These are phyloP conservation scores for Ascochyta rabiei DNA, from an alignment of 2,329 filamentous ascomycete genomes.

Conservation along the genomic window DNA sequence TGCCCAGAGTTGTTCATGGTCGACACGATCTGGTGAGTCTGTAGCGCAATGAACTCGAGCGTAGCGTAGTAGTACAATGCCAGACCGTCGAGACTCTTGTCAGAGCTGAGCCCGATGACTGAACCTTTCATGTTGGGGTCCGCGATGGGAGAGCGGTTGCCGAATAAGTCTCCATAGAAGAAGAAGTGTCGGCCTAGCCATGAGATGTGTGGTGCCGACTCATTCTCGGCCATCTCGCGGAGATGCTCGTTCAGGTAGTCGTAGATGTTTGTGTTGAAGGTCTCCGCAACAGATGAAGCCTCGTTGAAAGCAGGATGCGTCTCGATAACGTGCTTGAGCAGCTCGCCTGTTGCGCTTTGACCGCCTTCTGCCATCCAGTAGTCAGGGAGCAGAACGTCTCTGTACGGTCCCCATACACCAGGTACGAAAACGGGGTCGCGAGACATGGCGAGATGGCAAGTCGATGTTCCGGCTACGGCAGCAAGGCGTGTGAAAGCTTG, in stretches of 20 bases:
- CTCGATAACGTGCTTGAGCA: constrained; percentile 92
- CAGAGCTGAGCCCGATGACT: constrained; percentile 83
- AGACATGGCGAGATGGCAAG: constrained; percentile 96
- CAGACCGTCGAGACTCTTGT: constrained; percentile 85
- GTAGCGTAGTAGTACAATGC: constrained; percentile 93
- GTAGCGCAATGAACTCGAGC: constrained; percentile 97
- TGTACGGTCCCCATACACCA: constrained; percentile 96
- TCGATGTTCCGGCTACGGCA: constrained; percentile 94
- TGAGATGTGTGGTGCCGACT: constrained; percentile 75
- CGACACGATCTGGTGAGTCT: constrained; percentile 94
- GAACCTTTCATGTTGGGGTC: constrained; percentile 92
- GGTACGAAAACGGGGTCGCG: constrained; percentile 90
- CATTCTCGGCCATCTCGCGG: constrained; percentile 72
- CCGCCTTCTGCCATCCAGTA: constrained; percentile 98
- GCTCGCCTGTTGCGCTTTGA: constrained; percentile 93
- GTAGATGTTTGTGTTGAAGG: constrained; percentile 87
- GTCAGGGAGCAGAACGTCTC: constrained; percentile 87
- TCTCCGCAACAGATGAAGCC: constrained; percentile 77
- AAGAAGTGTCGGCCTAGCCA: constrained; percentile 94
- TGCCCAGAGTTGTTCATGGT: constrained; percentile 93
- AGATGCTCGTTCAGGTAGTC: constrained; percentile 92
- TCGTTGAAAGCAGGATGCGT: constrained; percentile 90
- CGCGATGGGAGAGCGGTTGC: constrained; percentile 92
- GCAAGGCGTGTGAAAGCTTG: constrained; percentile 93
- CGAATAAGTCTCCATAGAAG: constrained; percentile 98